Evolutionary conservation across 352 stramenopile species (phyloP), one percentile per base, ranked within the genome.

Genomic region (Phytophthora quininea): DNA sequence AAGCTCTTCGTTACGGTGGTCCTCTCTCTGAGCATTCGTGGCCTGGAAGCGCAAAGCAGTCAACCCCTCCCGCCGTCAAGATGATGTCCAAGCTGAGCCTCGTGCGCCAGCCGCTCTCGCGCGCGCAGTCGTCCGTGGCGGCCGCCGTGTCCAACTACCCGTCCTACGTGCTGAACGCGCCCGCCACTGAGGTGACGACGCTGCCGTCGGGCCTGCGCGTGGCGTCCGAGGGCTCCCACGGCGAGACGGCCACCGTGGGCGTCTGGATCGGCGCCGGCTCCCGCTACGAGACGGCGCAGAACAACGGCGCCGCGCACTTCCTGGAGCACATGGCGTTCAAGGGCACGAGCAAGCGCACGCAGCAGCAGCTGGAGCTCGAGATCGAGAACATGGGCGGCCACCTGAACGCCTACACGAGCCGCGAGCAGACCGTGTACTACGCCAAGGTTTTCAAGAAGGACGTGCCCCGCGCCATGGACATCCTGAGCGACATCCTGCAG

Each of bases 251-350:
- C 43, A 99, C 98, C 27, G 97, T 99, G 48, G 98, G 98, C 54
- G 95, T 99, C 37, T 99, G 93, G 88, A 98, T 99, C 69, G 96
- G 98, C 75, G 91, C 96, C 8, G 96, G 97, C 59, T 98, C 87
- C 53, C 91, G 98, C 59, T 99, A 99, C 81, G 98, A 99, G 91
- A 99, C 96, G 2, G 86, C 83, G 19, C 73, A 96, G 68, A 99
- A 99, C 88, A 99, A 99, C 76, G 98, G 98, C 59, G 96, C 97
- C 5, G 98, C 98, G 14, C 98, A 99, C 83, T 99, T 99, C 74
- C 67, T 99, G 57, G 98, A 99, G 89, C 98, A 99, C 88, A 99
- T 99, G 96, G 95, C 97, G 48, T 99, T 99, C 88, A 99, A 99
- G 85, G 98, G 98, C 71, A 99, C 98, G 37, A 76, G 76, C 35